Evolutionary conservation across 257 asterid genomes (phyloP), one percentile per base, ranked within the genome.

Genomic region (Solanum sejunctum): DNA sequence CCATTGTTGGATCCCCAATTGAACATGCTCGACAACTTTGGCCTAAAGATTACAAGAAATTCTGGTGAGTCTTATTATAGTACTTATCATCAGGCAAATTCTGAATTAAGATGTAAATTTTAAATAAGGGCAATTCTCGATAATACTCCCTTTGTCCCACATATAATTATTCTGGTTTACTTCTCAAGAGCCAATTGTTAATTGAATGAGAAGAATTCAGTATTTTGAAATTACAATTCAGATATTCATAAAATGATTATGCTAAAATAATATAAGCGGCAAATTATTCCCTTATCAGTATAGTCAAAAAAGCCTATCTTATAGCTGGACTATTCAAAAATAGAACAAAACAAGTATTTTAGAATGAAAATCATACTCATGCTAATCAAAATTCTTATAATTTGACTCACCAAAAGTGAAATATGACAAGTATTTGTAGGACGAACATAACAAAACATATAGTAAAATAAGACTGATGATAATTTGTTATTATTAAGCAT

Each of bases 1-100:
- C 99, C 86, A 88, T 97, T 60, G 73, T 69, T 71, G 99, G 97
- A 1, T 95, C 98, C 10, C 97, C 98, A 0, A 64, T 82, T 0
- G 98, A 95, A 28, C 95, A 97, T 39, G 98, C 98, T 7, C 90
- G 93, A 63, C 90, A 85, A 77, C 95, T 97, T 58, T 97, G 99
- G 99, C 95, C 98, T 12, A 61, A 88, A 4, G 95, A 93, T 39
- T 88, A 92, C 88, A 79, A 69, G 8, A 64, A 72, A 10, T 97
- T 97, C 88, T 95, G 99, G 99, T 95, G 90, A 12, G 77, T 26
- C n/a, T 12, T 32, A 2, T 28, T 41, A 61, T 43, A 69, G 21
- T n/a, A 43, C 7, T n/a, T 49, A 75, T 21, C 15, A 72, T 45
- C 3, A 43, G 2, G 1, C 7, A 72, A 1, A 72, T 72, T 45